Conservation (phyloP, 768 basidiomycete genomes). For the Phlebiopsis gigantea region DNA sequence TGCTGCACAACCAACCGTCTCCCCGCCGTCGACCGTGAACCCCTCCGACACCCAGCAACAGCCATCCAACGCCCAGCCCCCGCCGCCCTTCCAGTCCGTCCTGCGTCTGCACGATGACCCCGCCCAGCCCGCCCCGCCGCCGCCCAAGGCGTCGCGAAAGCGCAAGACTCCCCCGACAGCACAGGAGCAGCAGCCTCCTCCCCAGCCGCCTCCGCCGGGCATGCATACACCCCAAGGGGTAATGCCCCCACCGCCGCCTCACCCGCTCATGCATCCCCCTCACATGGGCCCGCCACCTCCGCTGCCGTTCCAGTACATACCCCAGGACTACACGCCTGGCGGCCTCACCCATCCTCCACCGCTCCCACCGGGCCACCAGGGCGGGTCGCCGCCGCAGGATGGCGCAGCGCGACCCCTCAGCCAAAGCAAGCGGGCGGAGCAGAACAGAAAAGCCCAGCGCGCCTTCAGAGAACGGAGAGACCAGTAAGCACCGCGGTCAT, state of each 20-base stretch:
- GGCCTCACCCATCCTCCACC: constrained; percentile 35
- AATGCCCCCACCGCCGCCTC: constrained; percentile 36
- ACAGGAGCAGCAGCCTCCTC: constrained; percentile 28
- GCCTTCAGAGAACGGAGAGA: constrained; percentile 89
- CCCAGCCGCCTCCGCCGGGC: constrained; percentile 30
- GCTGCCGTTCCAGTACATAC: constrained; percentile 35
- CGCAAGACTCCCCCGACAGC: constrained; percentile 60
- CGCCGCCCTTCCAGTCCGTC: constrained; percentile 22
- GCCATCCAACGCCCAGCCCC: constrained; percentile 10
- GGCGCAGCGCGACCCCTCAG: constrained; percentile 54
- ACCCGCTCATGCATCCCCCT: constrained; percentile 26
- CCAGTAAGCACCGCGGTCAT: constrained; percentile 52
- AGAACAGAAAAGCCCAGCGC: constrained; percentile 91
- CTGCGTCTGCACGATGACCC: constrained; percentile 65
- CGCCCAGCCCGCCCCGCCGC: constrained; percentile 18
- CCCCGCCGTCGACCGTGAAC: constrained; percentile 18
- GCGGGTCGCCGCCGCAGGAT: constrained; percentile 14
- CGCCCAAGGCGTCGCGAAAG: constrained; percentile 49
- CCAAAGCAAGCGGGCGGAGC: constrained; percentile 84
- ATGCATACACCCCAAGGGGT: constrained; percentile 38
- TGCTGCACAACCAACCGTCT: constrained; percentile 8
- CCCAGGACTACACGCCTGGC: constrained; percentile 50
- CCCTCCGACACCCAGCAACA: constrained; percentile 20
- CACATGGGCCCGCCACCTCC: constrained; percentile 21
- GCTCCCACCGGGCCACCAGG: constrained; percentile 23